Evolutionary conservation across 2,329 filamentous ascomycete genomes (phyloP), one percentile per base, ranked within the genome.

Genomic region (Colletotrichum higginsianum): DNA sequence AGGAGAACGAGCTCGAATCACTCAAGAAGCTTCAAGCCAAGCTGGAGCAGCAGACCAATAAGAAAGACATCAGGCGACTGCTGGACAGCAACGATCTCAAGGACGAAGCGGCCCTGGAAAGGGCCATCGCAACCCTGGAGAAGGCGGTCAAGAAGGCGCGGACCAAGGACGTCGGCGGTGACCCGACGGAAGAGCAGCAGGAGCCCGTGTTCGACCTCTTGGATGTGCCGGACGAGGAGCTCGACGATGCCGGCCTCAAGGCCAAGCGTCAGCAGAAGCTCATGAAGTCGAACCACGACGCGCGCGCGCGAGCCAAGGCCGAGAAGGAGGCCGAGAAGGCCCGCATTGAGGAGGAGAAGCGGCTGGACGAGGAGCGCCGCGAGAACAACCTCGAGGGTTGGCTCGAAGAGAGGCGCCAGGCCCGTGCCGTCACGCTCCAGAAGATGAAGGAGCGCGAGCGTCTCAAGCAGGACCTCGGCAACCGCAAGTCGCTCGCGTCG

Each of bases 261-360:
- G 91, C 96, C 77, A 99, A 99, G 82, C 91, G 94, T 15, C 94
- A 97, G 76, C 96, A 99, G 80, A 91, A 94, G 42, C 87, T 99
- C 1, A 90, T 98, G 84, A 99, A 98, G 82, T 95, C 95, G 1
- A 98, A 97, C 76, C 92, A 98, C 77, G 96, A 98, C 74, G 96
- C 96, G 5, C 90, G 96, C 18, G 93, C 93, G 30, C 91, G 96
- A n/a, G 95, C 96, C 46, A 98, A 98, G 83, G 93, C 93, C 0
- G 96, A 99, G 80, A 99, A 98, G 81, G 95, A 98, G 78, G 92
- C 92, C 2, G 96, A 98, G 78, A 96, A 94, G 82, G 94, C 94
- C 0, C 90, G 96, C 8, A 81, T 92, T 72, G 94, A 91, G 55
- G 95, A 98, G 79, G 93, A 96, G 76, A 92, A 96, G 76, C 90